phyloP scores from a whole-genome alignment of 352 stramenopile species.

The Thraustochytrium striatum region DNA sequence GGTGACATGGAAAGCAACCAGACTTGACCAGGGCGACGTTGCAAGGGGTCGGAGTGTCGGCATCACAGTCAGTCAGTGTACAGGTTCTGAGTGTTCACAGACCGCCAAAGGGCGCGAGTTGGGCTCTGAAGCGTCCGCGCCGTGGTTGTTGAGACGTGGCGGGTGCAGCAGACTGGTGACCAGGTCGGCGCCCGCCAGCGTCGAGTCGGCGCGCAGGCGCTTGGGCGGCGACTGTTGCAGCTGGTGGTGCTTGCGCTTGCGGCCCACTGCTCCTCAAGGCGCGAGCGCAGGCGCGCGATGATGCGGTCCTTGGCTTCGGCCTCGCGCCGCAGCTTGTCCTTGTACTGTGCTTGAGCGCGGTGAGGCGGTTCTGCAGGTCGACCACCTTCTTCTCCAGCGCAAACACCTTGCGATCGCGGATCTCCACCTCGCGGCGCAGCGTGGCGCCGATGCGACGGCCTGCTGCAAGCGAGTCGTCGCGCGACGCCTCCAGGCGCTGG shows the following conservation, averaged over 20 bases:
- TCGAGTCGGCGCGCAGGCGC: not conserved
- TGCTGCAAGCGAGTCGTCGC: not conserved
- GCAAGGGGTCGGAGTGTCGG: too few species aligned
- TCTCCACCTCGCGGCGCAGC: not conserved
- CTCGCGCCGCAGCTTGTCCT: not conserved
- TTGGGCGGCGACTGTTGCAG: too few species aligned
- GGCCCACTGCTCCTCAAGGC: not conserved
- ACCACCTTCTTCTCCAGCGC: not conserved
- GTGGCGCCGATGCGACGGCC: not conserved
- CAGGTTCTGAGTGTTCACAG: too few species aligned
- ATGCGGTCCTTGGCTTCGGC: not conserved
- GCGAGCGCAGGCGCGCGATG: not conserved
- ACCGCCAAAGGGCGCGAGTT: too few species aligned
- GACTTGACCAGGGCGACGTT: too few species aligned
- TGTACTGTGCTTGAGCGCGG: not conserved
- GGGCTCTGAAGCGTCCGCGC: not conserved
- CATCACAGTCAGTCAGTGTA: too few species aligned
- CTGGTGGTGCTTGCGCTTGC: not conserved
- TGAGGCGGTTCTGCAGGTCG: not conserved
- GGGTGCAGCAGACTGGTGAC: not conserved
- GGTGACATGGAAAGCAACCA: too few species aligned
- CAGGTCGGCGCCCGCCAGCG: not conserved
- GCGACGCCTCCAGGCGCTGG: not conserved
- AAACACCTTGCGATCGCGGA: not conserved
- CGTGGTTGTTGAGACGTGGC: not conserved